phyloP scores from a whole-genome alignment of 805 yeast genomes.

The Danielia oregonensis region DNA sequence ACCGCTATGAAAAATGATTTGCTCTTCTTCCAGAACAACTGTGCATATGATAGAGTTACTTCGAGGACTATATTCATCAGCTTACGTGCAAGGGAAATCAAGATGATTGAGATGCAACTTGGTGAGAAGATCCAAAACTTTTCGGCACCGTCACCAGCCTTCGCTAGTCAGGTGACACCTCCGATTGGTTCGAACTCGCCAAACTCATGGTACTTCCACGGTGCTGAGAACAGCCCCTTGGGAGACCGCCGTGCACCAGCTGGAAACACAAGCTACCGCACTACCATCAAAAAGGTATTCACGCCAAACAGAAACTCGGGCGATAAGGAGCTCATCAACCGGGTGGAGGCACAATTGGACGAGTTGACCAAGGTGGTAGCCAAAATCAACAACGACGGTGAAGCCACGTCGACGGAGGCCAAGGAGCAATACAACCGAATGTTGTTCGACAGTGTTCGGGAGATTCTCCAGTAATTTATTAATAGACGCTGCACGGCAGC shows the following conservation, averaged over 20 bases:
- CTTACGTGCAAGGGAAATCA: conserved; percentile 42
- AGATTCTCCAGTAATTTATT: conserved; percentile 3
- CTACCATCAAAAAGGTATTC: conserved; percentile 34
- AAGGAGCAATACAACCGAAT: conserved; percentile 14
- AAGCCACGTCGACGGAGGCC: conserved; percentile 7
- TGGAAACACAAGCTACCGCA: conserved; percentile 22
- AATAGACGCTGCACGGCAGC: background rate
- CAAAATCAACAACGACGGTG: conserved; percentile 13
- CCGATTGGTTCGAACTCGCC: conserved; percentile 8
- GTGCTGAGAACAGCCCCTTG: background rate
- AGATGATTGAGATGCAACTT: conserved; percentile 37
- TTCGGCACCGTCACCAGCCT: background rate
- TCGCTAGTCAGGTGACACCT: conserved; percentile 2
- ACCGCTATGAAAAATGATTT: conserved; percentile 53
- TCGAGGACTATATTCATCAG: conserved; percentile 41
- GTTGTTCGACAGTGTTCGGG: conserved; percentile 13
- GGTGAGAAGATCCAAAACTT: conserved; percentile 14
- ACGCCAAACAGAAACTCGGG: conserved; percentile 33
- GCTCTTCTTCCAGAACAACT: conserved; percentile 37
- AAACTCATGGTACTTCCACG: conserved; percentile 7
- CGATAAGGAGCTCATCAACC: conserved; percentile 23
- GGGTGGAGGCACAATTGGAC: conserved; percentile 26
- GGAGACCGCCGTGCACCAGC: conserved; percentile 7
- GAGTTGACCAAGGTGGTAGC: conserved; percentile 22
- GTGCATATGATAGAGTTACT: conserved; percentile 25